Percentiles rank a stretch among this genome's conserved stretches.
phyloP scores from a whole-genome alignment of 352 stramenopile species.

The Globisporangium irregulare region DNA sequence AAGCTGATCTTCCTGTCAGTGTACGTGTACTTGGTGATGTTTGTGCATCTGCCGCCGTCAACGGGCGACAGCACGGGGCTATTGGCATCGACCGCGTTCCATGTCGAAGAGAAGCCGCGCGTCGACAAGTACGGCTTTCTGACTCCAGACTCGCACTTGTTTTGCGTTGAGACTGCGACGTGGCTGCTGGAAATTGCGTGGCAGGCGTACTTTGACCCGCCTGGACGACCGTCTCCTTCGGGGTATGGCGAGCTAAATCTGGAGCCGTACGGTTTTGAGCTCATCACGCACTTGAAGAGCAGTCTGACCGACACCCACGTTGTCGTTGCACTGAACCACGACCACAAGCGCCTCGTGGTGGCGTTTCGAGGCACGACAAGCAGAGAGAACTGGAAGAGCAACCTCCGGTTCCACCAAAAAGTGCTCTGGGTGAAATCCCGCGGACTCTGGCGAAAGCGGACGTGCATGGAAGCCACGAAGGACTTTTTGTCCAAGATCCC shows the following conservation, averaged over 20 bases:
- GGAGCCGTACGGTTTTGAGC: conserved; percentile 74
- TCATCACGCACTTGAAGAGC: conserved; percentile 77
- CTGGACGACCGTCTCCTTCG: conserved; percentile 67
- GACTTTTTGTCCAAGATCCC: conserved; percentile 72
- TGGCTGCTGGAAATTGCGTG: conserved; percentile 83
- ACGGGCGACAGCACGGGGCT: conserved; percentile 45
- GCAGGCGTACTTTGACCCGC: conserved; percentile 86
- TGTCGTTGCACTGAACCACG: conserved; percentile 44
- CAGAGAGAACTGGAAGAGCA: conserved; percentile 88
- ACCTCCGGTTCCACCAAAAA: conserved; percentile 77
- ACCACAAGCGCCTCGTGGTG: conserved; percentile 74
- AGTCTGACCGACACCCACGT: conserved; percentile 79
- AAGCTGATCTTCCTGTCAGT: conserved; percentile 80
- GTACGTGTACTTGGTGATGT: conserved; percentile 83
- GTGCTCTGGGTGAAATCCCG: conserved; percentile 78
- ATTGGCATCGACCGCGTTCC: conserved; percentile 64
- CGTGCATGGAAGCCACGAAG: conserved; percentile 59
- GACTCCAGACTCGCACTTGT: conserved; percentile 68
- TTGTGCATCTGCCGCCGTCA: conserved; percentile 71
- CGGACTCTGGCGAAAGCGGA: conserved; percentile 42
- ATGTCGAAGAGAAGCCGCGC: conserved; percentile 62
- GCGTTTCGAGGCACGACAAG: conserved; percentile 85
- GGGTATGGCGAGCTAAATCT: conserved; percentile 74
- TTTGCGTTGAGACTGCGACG: conserved; percentile 83
- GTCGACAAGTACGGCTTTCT: conserved; percentile 65